Evolutionary conservation across 2,329 filamentous ascomycete genomes (phyloP), one percentile per base, ranked within the genome.

Genomic region (Fusarium chaquense): DNA sequence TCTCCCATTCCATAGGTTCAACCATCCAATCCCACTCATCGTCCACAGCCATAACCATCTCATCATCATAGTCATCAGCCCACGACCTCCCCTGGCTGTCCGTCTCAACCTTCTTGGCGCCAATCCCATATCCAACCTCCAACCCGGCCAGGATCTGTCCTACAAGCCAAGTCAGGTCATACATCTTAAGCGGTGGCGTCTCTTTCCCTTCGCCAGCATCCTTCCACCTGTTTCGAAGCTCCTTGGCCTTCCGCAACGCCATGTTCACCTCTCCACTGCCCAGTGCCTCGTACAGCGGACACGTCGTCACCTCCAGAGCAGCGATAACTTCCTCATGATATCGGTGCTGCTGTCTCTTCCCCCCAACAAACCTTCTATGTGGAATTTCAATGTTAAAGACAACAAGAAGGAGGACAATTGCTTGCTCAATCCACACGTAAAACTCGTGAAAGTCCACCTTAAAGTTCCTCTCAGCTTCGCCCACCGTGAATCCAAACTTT

Each of bases 381-480:
- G 82, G 78, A 1, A 93, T 81, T 0, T 77, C 75, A 7, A 92
- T 83, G 10, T 86, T 88, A 62, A 89, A 91, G 0, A 92, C 85
- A 1, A 84, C 84, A n/a, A 92, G 84, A 1, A 92, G 80, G 47
- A 90, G 86, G 2, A 92, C 89, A 10, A 93, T 82, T 0, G 90
- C 90, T 32, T 91, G 87, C 79, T 93, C 91, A 9, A 93, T 85
- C 36, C 92, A 84, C 53, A 88, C 87, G 80, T 93, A 93, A 77
- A 90, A 93, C 74, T 93, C 91, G 78, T 91, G 89, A 67, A 93
- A 93, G 74, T 93, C 91, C 10, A 93, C 84, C 77, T 93, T 93
- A 82, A 93, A 93, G 84, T 92, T 92, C 18, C 87, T 83, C 77
- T 90, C 88, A 0, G 86, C 86, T 67, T 87, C 84, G 7, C 77